A percentile compares a stretch with the other conserved stretches of the same genome.
Evolutionary conservation across 2,329 filamentous ascomycete genomes (phyloP).

Genomic region (Camillea tinctor): DNA sequence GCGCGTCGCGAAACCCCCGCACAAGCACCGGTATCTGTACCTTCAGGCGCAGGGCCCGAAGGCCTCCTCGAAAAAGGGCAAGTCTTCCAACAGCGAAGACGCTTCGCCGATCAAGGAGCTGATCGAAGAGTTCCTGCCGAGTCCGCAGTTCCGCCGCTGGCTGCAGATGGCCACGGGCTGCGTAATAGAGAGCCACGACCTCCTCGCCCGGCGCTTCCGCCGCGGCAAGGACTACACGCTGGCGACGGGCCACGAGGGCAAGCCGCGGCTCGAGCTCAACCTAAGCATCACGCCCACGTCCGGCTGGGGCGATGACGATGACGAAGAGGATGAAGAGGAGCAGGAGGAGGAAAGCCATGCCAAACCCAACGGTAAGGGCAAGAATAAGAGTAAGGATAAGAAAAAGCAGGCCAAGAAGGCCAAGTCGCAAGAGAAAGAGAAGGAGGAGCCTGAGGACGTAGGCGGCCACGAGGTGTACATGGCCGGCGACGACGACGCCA

Average conservation of each 20-base stretch:
- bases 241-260: constrained; percentile 76
- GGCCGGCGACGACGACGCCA: constrained; percentile 75
- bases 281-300: constrained; percentile 80
- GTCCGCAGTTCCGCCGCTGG: constrained; percentile 85
- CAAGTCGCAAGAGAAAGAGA: constrained; percentile 28
- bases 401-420: constrained; percentile 29
- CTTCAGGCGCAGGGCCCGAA: constrained; percentile 53
- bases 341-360: constrained; percentile 34
- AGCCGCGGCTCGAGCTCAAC: constrained; percentile 82
- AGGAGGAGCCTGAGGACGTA: constrained; percentile 51
- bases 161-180: constrained; percentile 78
- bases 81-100: constrained; percentile 35
- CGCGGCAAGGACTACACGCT: constrained; percentile 88
- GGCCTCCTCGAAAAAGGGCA: constrained; percentile 10
- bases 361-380: constrained; percentile 25
- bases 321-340: constrained; percentile 50
- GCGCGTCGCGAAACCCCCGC: constrained; percentile 81
- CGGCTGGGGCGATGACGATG: constrained; percentile 79
- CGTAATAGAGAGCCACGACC: constrained; percentile 68
- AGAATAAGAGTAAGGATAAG: constrained; percentile 29
- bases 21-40: constrained; percentile 94
- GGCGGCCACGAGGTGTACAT: constrained; percentile 90
- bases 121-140: constrained; percentile 79
- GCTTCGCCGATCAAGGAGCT: constrained; percentile 71
- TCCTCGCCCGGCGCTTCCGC: constrained; percentile 85